phyloP scores from a whole-genome alignment of 2,329 filamentous ascomycete genomes.

The Thelonectria blattea region DNA sequence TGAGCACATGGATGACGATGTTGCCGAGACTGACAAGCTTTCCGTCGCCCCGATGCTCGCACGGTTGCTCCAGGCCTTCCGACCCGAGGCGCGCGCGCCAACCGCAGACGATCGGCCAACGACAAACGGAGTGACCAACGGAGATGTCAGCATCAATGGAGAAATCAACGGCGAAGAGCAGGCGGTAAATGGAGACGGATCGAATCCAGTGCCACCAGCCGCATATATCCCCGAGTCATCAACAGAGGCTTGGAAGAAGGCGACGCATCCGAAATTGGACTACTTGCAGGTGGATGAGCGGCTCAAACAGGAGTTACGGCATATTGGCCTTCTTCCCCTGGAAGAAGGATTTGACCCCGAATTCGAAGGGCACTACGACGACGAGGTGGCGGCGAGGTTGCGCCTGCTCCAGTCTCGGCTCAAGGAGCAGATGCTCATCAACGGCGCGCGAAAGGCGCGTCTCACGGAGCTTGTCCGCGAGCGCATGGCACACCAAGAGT shows the following conservation, averaged over 20 bases:
- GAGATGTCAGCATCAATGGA: conserved; percentile 63
- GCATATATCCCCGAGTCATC: conserved; percentile 80
- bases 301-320: conserved; percentile 85
- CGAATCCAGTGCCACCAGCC: conserved; percentile 64
- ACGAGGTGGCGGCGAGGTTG: conserved; percentile 89
- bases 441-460: conserved; percentile 87
- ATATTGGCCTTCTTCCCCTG: conserved; percentile 83
- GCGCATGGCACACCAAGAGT: conserved; percentile 95
- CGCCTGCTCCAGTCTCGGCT: conserved; percentile 84
- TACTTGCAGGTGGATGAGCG: conserved; percentile 89
- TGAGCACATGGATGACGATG: conserved; percentile 84
- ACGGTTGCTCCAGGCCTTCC: conserved; percentile 79
- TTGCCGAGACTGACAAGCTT: conserved; percentile 87
- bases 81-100: conserved; percentile 71
- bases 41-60: conserved; percentile 87
- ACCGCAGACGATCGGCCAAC: conserved; percentile 63
- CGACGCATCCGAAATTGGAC: conserved; percentile 76
- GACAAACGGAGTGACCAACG: conserved; percentile 57
- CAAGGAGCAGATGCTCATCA: conserved; percentile 82
- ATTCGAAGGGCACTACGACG: conserved; percentile 89
- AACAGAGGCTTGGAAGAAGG: conserved; percentile 79
- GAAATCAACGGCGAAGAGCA: conserved; percentile 48
- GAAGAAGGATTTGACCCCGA: conserved; percentile 68
- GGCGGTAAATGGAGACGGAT: conserved; percentile 45
- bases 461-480: conserved; percentile 88